These are phyloP conservation scores for Dipodascus albidus DNA, from an alignment of 805 yeast species.

Conservation along the genomic window DNA sequence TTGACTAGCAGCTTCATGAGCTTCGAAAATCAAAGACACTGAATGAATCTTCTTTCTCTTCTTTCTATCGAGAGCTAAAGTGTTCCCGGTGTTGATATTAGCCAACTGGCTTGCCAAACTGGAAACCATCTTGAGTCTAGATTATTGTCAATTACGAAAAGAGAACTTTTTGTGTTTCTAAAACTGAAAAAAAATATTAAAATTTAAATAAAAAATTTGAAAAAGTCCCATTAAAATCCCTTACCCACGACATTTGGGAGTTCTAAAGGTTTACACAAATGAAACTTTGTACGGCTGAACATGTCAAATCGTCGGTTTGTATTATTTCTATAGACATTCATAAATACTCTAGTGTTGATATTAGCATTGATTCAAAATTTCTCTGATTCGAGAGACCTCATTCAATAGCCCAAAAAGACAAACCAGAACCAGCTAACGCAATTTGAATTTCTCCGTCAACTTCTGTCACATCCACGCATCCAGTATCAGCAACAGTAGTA, in stretches of 20 bases:
- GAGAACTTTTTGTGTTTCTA: not conserved
- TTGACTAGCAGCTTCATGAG: conserved; percentile 86
- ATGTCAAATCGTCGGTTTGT: conserved; percentile 2
- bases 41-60: conserved; percentile 78
- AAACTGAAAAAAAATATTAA: not conserved
- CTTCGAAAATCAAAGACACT: conserved; percentile 75
- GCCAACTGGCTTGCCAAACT: conserved; percentile 78
- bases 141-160: not conserved
- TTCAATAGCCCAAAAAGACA: conserved; percentile 33
- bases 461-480: conserved; percentile 39
- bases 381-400: too few relatives aligned
- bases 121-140: conserved; percentile 26
- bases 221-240: not conserved
- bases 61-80: conserved; percentile 74
- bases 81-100: conserved; percentile 38
- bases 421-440: conserved; percentile 69
- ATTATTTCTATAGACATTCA: too few relatives aligned
- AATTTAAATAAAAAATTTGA: not conserved
- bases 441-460: conserved; percentile 28
- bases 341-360: too few relatives aligned
- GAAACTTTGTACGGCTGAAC: too few relatives aligned
- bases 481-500: conserved; percentile 88
- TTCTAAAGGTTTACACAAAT: too few relatives aligned
- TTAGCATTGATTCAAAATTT: too few relatives aligned
- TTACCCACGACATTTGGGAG: conserved; percentile 1